A percentile compares a stretch with the other conserved stretches of the same genome.
Conservation (phyloP, 139 green algal genomes). For the Ostreobium quekettii region DNA sequence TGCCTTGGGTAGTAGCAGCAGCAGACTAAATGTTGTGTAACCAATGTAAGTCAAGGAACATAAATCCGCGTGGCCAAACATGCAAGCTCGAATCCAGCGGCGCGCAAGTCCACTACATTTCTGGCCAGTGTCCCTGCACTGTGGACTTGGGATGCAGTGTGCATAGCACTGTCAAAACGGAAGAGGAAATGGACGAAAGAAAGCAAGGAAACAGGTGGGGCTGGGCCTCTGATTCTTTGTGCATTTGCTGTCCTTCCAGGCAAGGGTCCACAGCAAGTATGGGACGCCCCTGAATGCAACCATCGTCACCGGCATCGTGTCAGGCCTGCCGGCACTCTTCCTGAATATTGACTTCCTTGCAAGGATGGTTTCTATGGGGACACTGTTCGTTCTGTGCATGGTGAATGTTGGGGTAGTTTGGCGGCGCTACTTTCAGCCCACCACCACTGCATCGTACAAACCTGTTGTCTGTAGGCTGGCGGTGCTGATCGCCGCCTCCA, state of each 20-base stretch:
- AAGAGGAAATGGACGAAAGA: too few relatives aligned
- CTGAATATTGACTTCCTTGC: conserved; percentile 12
- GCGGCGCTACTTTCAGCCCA: background rate
- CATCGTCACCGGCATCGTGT: conserved; percentile 22
- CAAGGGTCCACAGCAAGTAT: conserved; percentile 34
- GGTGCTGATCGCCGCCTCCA: background rate
- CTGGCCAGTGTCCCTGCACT: too few relatives aligned
- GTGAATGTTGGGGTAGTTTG: background rate
- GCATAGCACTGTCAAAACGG: too few relatives aligned
- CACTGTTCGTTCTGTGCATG: background rate
- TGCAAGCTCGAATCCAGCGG: too few relatives aligned
- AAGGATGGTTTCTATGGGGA: conserved; percentile 13
- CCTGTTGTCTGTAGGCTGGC: background rate
- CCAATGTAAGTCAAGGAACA: too few relatives aligned
- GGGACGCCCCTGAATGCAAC: conserved; percentile 55
- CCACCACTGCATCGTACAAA: background rate
- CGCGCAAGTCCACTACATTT: too few relatives aligned
- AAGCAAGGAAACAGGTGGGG: background rate
- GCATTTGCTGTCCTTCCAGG: conserved; percentile 27
- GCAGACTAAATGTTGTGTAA: too few relatives aligned
- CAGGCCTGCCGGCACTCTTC: conserved; percentile 5
- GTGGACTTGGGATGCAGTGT: too few relatives aligned
- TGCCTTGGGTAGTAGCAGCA: too few relatives aligned
- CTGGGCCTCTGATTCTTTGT: too few relatives aligned
- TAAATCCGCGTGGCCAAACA: too few relatives aligned